A percentile compares a stretch with the other conserved stretches of the same genome.
phyloP scores from a whole-genome alignment of 495 filamentous ascomycete genomes.

The Neurospora tetrasperma region DNA sequence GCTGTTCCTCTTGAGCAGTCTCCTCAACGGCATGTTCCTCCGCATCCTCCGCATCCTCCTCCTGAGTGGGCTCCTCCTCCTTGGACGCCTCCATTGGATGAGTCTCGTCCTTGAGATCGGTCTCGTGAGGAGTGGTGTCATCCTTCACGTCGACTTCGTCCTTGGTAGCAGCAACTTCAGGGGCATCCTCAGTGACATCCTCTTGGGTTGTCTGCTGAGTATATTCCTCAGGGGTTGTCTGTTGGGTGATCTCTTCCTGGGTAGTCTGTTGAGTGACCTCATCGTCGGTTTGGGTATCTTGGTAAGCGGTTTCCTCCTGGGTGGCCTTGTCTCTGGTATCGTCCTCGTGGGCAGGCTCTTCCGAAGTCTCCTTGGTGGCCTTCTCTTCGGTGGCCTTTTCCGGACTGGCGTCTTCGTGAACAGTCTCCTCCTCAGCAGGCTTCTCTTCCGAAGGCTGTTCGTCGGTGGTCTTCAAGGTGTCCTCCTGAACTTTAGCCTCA shows the following conservation, averaged over 20 bases:
- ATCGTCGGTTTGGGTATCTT: neutral
- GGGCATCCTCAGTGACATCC: neutral
- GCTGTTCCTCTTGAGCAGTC: neutral
- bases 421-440: neutral
- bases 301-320: neutral
- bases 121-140: neutral
- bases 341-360: neutral
- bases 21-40: neutral
- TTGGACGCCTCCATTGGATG: neutral
- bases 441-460: neutral
- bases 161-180: neutral
- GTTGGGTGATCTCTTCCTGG: neutral
- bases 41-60: neutral
- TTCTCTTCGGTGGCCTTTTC: neutral
- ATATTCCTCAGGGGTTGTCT: neutral
- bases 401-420: neutral
- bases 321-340: neutral
- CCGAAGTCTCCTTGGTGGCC: neutral
- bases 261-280: neutral
- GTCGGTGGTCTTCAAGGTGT: neutral
- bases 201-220: neutral
- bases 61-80: neutral
- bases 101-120: neutral
- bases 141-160: neutral
- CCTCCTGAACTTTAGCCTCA: neutral